phyloP scores from a whole-genome alignment of 2,329 filamentous ascomycete genomes.

The Colletotrichum sp. region DNA sequence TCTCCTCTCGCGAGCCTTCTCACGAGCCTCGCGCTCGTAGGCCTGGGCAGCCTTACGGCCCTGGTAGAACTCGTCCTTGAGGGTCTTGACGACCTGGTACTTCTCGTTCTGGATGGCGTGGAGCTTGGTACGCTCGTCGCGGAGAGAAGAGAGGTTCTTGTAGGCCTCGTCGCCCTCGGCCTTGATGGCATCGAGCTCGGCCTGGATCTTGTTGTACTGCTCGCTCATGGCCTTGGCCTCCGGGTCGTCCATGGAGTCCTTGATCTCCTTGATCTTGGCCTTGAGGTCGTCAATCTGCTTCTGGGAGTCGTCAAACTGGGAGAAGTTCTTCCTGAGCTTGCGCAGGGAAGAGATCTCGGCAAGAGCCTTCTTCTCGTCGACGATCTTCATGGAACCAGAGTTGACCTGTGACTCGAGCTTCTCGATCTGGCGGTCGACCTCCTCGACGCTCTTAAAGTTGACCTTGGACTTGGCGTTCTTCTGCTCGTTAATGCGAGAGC shows the following conservation, averaged over 20 bases:
- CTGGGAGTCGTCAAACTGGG: slow-evolving; percentile 81
- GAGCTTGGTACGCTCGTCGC: slow-evolving; percentile 84
- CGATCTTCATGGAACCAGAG: slow-evolving; percentile 88
- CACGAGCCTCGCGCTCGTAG: slow-evolving; percentile 83
- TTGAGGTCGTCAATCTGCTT: slow-evolving; percentile 90
- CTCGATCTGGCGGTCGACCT: slow-evolving; percentile 84
- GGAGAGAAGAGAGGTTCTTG: slow-evolving; percentile 84
- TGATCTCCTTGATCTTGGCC: slow-evolving; percentile 85
- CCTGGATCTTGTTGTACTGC: slow-evolving; percentile 82
- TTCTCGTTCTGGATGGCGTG: slow-evolving; percentile 88
- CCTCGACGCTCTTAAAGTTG: slow-evolving; percentile 85
- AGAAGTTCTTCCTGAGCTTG: slow-evolving; percentile 92
- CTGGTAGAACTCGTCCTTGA: slow-evolving; percentile 89
- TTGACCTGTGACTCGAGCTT: slow-evolving; percentile 86
- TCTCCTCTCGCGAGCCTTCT: slow-evolving; percentile 77
- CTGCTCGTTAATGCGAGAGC: slow-evolving; percentile 83
- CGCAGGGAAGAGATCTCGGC: slow-evolving; percentile 81
- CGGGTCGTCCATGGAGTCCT: slow-evolving; percentile 88
- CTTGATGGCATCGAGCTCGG: slow-evolving; percentile 89
- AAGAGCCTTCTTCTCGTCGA: slow-evolving; percentile 96
- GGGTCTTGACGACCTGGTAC: slow-evolving; percentile 78
- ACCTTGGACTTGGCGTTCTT: slow-evolving; percentile 84
- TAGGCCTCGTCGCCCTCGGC: slow-evolving; percentile 89
- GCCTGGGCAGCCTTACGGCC: slow-evolving; percentile 82
- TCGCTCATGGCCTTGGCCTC: slow-evolving; percentile 89